These are phyloP conservation scores for Lactuca sativa DNA, from an alignment of 129 eudicot genomes.

Conservation along the genomic window DNA sequence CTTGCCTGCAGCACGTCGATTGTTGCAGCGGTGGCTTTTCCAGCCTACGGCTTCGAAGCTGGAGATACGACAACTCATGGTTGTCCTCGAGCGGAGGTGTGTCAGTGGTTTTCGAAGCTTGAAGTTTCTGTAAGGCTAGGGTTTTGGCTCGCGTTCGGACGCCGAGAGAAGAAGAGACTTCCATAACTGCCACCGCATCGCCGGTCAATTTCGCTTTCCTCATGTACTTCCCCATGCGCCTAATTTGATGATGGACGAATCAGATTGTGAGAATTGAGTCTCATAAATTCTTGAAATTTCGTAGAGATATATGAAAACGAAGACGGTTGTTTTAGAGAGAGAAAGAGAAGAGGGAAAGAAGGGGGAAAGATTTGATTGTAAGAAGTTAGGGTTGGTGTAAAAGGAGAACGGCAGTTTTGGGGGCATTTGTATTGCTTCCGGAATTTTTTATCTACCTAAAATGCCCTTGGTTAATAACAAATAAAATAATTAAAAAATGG, in stretches of 20 bases:
- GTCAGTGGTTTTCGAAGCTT: slow-evolving; percentile 28
- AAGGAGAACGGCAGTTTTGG: slow-evolving; percentile 17
- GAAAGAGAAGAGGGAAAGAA: slow-evolving; percentile 12
- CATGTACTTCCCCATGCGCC: slow-evolving; percentile 67
- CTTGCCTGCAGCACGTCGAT: slow-evolving; percentile 10
- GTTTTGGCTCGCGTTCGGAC: slow-evolving; percentile 92
- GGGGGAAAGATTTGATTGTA: slow-evolving; percentile 21
- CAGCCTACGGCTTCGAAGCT: slow-evolving; percentile 71
- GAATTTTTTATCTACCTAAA: not conserved
- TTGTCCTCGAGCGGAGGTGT: slow-evolving; percentile 12
- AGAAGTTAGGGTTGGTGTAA: slow-evolving; percentile 32
- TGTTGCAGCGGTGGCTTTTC: slow-evolving; percentile 51
- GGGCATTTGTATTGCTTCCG: slow-evolving; percentile 20
- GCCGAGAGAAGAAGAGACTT: slow-evolving; percentile 52
- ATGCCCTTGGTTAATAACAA: slow-evolving; percentile 5
- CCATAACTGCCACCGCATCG: slow-evolving; percentile 48
- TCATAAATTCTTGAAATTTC: slow-evolving; percentile 13
- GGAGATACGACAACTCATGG: slow-evolving; percentile 51
- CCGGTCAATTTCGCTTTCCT: slow-evolving; percentile 49
- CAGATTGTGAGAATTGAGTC: slow-evolving; percentile 13
- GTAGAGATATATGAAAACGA: slow-evolving; percentile 15
- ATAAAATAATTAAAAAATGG: not conserved
- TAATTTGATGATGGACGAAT: not conserved
- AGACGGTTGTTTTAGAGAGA: slow-evolving; percentile 15
- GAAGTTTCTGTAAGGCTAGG: slow-evolving; percentile 67